Percentiles rank a stretch among this genome's conserved stretches.
Conservation (phyloP, 345 rosid species). For the Eucalyptus polyanthemos region DNA sequence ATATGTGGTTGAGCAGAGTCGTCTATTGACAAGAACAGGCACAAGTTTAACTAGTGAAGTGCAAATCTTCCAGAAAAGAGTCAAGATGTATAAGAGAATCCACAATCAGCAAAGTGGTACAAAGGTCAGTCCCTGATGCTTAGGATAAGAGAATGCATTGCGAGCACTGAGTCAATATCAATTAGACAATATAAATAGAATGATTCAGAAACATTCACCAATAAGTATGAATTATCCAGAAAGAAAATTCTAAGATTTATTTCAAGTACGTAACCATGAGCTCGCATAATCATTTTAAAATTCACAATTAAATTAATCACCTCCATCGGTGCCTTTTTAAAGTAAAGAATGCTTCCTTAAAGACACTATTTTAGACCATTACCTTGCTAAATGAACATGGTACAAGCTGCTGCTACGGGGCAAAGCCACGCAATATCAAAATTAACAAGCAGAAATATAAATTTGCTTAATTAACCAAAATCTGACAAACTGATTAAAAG, state of each 20-base stretch:
- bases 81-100: neutral
- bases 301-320: neutral
- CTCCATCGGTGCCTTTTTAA: neutral
- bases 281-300: neutral
- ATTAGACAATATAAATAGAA: neutral
- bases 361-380: neutral
- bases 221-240: neutral
- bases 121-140: neutral
- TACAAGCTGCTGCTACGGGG: neutral
- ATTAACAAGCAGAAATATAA: neutral
- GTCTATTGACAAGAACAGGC: conserved; percentile 36
- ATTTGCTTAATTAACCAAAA: neutral
- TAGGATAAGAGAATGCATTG: neutral
- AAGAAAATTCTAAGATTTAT: neutral
- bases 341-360: neutral
- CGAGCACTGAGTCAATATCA: neutral
- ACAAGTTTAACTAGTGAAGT: neutral
- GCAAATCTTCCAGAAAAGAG: neutral
- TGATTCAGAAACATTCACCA: neutral
- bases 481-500: neutral
- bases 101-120: neutral
- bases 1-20: conserved; percentile 79
- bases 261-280: neutral
- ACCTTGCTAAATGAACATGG: neutral
- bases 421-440: neutral